Base-by-base conservation (phyloP, 148 eudicot species). In the Rhododendron griersonianum region DNA sequence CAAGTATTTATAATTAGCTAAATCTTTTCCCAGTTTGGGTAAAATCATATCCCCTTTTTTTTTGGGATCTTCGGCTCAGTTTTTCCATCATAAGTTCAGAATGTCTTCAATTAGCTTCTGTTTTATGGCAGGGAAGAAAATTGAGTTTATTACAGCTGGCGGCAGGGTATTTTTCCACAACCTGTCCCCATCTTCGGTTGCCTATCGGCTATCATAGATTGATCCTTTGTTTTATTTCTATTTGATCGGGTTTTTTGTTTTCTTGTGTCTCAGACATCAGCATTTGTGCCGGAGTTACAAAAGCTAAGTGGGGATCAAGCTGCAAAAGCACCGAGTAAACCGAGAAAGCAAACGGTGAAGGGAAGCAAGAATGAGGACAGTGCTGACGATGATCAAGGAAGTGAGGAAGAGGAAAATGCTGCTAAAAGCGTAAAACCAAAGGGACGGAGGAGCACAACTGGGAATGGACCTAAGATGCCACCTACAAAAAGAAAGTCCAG, bases 241-340 rank as follows among this genome's bases (percentile, higher is more conserved):
- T 30, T 67, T 35, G 19, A 53, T 23, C 16, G 15, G 33, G 5
- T 25, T 11, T 44, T 25, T 19, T 83, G 18, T 35, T 11, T 45
- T 44, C 21, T 83, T 59, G 41, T 86, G 85, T 86, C 51, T 78
- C 95, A 97, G 99, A 97, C 99, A 80, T 87, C 99, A 76, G 99
- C 99, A 61, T 94, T 87, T 86, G 98, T 97, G 65, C 99, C 98
- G 5, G 95, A 97, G 88, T 90, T 97, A 55, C 98, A 97, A 90
- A 95, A 91, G 90, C 89, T 93, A 55, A 91, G 84, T 86, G 98
- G 94, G 84, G 86, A 59, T 84, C 94, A 95, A 89, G 90, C 93
- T 85, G 71, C 90, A 75, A 94, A 92, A 90, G 90, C 91, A 88
- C 86, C 89, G 71, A 86, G 81, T 83, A 93, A 92, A 91, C 80